phyloP scores from a whole-genome alignment of 805 yeast species.

The Lipomyces spencermartinsiae region DNA sequence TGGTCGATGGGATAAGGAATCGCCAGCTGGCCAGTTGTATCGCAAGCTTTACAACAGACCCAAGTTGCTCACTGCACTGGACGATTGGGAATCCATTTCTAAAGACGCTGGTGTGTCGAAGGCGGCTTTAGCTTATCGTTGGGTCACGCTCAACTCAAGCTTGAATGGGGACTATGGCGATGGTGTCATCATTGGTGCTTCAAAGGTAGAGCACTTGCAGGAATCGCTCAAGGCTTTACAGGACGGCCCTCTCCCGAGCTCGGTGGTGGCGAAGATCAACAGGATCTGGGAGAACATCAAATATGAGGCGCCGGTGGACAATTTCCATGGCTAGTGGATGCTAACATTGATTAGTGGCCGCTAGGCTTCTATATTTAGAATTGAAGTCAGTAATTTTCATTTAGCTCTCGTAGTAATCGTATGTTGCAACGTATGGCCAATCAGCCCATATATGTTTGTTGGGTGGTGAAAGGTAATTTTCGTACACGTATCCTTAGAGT shows the following conservation, averaged over 20 bases:
- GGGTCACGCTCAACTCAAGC: slow-evolving; percentile 40
- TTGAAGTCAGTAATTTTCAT: too few species aligned
- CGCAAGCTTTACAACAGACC: slow-evolving; percentile 29
- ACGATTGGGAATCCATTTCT: slow-evolving; percentile 14
- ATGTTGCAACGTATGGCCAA: too few species aligned
- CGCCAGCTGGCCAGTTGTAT: slow-evolving; percentile 20
- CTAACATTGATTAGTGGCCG: too few species aligned
- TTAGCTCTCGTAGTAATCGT: too few species aligned
- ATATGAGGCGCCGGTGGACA: slow-evolving; percentile 33
- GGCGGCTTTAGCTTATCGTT: slow-evolving; percentile 37
- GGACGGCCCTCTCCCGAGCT: slow-evolving; percentile 39
- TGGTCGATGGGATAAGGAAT: slow-evolving; percentile 28
- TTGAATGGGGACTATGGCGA: slow-evolving; percentile 36
- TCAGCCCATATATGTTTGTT: too few species aligned
- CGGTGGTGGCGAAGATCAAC: slow-evolving; percentile 36
- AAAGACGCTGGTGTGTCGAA: slow-evolving; percentile 19
- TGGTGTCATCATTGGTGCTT: slow-evolving; percentile 41
- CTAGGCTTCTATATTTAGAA: too few species aligned
- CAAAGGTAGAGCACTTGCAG: slow-evolving; percentile 34
- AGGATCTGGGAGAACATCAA: slow-evolving; percentile 36
- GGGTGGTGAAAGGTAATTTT: too few species aligned
- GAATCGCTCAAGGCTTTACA: slow-evolving; percentile 35
- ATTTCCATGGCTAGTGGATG: too few species aligned
- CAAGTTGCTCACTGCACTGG: slow-evolving; percentile 28
- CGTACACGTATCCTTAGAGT: too few species aligned